Evolutionary conservation across 2,329 filamentous ascomycete species (phyloP).

Genomic region (Aspergillus fischeri): DNA sequence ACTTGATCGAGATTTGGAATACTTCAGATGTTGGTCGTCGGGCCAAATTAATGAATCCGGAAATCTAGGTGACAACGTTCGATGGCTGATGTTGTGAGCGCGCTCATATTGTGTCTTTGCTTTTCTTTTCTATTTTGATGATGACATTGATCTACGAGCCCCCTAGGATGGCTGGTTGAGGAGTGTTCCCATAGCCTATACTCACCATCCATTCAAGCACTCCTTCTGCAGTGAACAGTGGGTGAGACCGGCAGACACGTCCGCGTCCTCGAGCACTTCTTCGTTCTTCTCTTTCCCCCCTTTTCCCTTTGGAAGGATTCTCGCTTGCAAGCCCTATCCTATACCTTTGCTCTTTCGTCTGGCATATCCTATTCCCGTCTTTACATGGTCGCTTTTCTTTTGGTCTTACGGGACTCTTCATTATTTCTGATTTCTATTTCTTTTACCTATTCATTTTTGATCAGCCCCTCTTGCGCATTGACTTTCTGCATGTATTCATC

Average conservation of each 20-base stretch:
- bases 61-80: neutral
- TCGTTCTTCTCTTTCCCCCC: neutral
- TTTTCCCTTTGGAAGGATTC: neutral
- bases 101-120: conserved; percentile 6
- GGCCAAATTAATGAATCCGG: neutral
- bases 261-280: neutral
- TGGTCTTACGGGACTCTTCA: conserved; percentile 31
- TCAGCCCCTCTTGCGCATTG: conserved; percentile 19
- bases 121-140: conserved; percentile 17
- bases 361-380: conserved; percentile 25
- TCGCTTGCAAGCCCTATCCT: neutral
- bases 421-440: conserved; percentile 21
- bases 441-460: conserved; percentile 16
- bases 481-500: conserved; percentile 21
- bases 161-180: neutral
- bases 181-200: neutral
- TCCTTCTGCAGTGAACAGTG: neutral
- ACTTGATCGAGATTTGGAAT: neutral
- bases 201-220: neutral
- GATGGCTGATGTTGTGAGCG: neutral
- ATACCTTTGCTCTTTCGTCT: neutral
- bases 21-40: neutral
- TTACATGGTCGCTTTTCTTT: conserved; percentile 24
- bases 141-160: neutral
- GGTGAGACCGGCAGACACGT: neutral